phyloP scores from a whole-genome alignment of 768 basidiomycete species.

The Lactifluus pinguis region DNA sequence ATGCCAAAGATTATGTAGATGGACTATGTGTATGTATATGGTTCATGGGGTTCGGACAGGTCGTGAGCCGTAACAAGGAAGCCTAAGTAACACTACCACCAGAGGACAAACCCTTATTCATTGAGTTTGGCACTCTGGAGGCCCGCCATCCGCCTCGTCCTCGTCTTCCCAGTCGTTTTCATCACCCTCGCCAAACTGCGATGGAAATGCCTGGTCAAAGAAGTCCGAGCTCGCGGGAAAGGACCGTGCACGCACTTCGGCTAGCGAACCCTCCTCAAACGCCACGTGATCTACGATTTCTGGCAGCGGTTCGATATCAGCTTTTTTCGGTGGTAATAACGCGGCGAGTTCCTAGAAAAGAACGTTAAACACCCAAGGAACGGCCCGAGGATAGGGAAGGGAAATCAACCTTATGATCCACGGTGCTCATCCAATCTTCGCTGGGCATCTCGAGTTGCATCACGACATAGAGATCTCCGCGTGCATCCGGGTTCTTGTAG shows the following conservation, averaged over 20 bases:
- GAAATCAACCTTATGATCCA: slow-evolving; percentile 46
- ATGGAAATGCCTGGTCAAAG: slow-evolving; percentile 65
- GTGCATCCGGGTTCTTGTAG: slow-evolving; percentile 51
- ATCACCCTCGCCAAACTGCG: slow-evolving; percentile 60
- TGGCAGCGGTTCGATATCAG: slow-evolving; percentile 62
- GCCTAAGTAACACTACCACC: not conserved
- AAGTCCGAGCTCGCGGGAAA: slow-evolving; percentile 65
- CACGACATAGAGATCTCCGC: slow-evolving; percentile 76
- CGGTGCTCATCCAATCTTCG: slow-evolving; percentile 59
- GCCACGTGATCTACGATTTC: slow-evolving; percentile 59
- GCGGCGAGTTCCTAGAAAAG: slow-evolving; percentile 46
- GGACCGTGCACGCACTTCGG: slow-evolving; percentile 75
- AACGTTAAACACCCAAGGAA: not conserved
- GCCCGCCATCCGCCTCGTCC: slow-evolving; percentile 48
- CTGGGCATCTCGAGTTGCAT: slow-evolving; percentile 87
- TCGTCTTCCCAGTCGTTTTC: slow-evolving; percentile 65
- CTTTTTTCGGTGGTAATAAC: slow-evolving; percentile 68
- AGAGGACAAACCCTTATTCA: slow-evolving; percentile 8
- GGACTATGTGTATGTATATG: slow-evolving; percentile 3
- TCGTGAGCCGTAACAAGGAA: not conserved
- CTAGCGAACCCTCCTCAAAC: slow-evolving; percentile 70
- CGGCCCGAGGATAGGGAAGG: slow-evolving; percentile 4
- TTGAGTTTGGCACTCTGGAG: slow-evolving; percentile 25
- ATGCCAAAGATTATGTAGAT: not conserved
- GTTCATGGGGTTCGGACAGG: not conserved